These are phyloP conservation scores for Neurospora sp. DNA, from an alignment of 495 filamentous ascomycete genomes.

Conservation along the genomic window DNA sequence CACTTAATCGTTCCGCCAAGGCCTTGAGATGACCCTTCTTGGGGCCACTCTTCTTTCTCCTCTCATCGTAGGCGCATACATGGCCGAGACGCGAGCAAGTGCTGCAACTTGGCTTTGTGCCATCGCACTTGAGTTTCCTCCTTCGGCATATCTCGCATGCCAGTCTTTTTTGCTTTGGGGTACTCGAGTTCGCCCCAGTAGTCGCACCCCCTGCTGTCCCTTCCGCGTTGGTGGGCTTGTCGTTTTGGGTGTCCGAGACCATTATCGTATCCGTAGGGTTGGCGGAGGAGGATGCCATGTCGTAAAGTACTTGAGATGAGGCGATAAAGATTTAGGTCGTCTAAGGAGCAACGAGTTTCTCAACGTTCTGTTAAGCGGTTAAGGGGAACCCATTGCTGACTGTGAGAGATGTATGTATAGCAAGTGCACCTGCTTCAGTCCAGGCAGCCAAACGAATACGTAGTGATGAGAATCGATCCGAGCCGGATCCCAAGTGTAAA, in stretches of 20 bases:
- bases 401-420: not conserved
- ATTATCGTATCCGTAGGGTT: slow-evolving; percentile 27
- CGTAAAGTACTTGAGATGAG: not conserved
- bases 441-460: not conserved
- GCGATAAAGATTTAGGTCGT: not conserved
- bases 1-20: slow-evolving; percentile 87
- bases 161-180: slow-evolving; percentile 82
- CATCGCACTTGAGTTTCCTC: slow-evolving; percentile 79
- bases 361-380: not conserved
- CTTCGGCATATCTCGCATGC: slow-evolving; percentile 95
- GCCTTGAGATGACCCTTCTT: slow-evolving; percentile 98
- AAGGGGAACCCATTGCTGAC: not conserved
- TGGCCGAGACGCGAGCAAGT: slow-evolving; percentile 86
- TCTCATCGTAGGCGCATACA: slow-evolving; percentile 90
- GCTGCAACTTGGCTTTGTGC: slow-evolving; percentile 73
- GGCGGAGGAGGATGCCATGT: slow-evolving; percentile 34
- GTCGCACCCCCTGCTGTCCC: slow-evolving; percentile 15
- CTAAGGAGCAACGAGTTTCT: not conserved
- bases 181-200: slow-evolving; percentile 46
- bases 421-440: not conserved
- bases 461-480: not conserved
- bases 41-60: slow-evolving; percentile 92
- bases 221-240: slow-evolving; percentile 18
- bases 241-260: slow-evolving; percentile 26
- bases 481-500: not conserved